Evolutionary conservation across 2,329 filamentous ascomycete species (phyloP).

Genomic region (Ceratocystis harringtonii): DNA sequence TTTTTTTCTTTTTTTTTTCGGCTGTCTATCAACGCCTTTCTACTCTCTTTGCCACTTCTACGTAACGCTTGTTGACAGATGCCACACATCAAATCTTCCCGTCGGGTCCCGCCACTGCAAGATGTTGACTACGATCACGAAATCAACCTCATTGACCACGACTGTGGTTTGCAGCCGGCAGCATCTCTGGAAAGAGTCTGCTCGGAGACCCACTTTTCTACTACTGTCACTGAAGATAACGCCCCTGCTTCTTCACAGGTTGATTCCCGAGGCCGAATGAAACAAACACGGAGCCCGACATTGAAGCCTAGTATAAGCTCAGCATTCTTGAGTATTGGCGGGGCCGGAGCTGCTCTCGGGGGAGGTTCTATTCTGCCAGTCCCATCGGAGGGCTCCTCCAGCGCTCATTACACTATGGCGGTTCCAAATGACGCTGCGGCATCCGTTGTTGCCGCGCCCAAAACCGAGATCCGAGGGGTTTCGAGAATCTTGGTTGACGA

Average conservation of each 20-base stretch:
- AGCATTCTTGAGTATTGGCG: constrained; percentile 17
- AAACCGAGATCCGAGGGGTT: constrained; percentile 14
- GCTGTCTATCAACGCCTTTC: not conserved
- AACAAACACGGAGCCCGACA: not conserved
- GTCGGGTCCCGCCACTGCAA: constrained; percentile 39
- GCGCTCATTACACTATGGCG: constrained; percentile 10
- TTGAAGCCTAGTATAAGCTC: constrained; percentile 13
- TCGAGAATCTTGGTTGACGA: constrained; percentile 9
- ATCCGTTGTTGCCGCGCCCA: constrained; percentile 7
- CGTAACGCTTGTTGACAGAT: constrained; percentile 3
- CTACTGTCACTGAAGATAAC: not conserved
- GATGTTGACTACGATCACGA: constrained; percentile 55
- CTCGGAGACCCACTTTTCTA: not conserved
- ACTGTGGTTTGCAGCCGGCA: constrained; percentile 18
- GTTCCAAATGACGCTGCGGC: constrained; percentile 11
- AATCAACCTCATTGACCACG: constrained; percentile 51
- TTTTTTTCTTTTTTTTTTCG: not conserved
- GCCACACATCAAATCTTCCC: constrained; percentile 27
- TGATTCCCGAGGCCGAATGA: not conserved
- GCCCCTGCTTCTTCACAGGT: not conserved
- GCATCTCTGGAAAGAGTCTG: not conserved
- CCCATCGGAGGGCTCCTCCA: constrained; percentile 11
- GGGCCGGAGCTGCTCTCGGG: constrained; percentile 11
- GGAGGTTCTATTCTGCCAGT: constrained; percentile 13
- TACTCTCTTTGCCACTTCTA: not conserved